Base-by-base conservation (phyloP, 768 basidiomycete genomes). In the Suillus occidentalis region DNA sequence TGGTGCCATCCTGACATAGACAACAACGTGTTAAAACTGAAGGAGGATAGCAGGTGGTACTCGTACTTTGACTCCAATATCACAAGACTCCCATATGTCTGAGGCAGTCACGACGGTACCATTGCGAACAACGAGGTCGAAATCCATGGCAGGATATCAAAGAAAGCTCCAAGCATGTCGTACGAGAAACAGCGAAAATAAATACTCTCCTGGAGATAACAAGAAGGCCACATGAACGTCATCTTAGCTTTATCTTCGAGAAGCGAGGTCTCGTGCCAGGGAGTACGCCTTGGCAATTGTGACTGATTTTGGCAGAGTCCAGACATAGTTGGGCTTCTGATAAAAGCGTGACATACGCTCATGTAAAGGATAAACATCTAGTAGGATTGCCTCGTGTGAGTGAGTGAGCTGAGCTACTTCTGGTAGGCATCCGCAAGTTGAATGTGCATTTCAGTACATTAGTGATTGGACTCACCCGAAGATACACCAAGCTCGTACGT, bases 1-100 rank as follows among this genome's bases (percentile, higher is more conserved):
- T 71, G 42, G 74, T 72, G 60, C 77, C 77, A 58, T 76, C 69
- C 63, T 73, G 22, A 40, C 10, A 42, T 40, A 31, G 16, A 43
- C 12, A 31, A 9, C 5, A 5, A 63, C 12, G 7, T 14, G n/a
- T 58, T 31, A 40, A 36, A 43, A 45, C 10, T 43, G 13, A 7
- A 31, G 16, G 16, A 43, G 20, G 14, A 13, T 9, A 4, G n/a
- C 14, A 36, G 40, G 25, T 34, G 14, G 4, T 14, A n/a, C 45
- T n/a, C 49, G n/a, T 36, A 64, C 65, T 45, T 65, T 77, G 42
- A 77, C 65, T 13, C 74, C 77, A 28, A 78, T 74, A 62, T 78
- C 77, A 28, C 67, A 68, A 28, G 63, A 42, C 43, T 63, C 62
- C 63, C 62, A 61, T 18, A 64, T 63, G 31, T 68, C 67, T 6